phyloP scores from a whole-genome alignment of 2,329 filamentous ascomycete species.

The Botrytis pseudocinerea region DNA sequence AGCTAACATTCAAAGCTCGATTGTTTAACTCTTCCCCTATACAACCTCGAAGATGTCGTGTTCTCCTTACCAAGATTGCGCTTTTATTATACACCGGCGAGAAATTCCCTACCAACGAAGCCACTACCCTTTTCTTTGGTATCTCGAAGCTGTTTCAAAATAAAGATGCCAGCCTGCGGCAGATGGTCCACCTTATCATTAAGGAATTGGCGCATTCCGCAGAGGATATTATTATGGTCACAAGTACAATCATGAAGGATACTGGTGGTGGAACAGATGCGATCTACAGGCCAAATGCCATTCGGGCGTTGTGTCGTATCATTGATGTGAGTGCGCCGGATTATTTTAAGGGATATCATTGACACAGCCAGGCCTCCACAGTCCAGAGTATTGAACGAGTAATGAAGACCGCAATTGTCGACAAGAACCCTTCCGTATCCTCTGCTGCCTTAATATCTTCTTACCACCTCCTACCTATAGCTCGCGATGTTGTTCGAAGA shows the following conservation, averaged over 20 bases:
- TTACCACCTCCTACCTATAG: slow-evolving; percentile 95
- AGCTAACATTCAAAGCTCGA: slow-evolving; percentile 66
- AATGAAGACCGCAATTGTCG: slow-evolving; percentile 98
- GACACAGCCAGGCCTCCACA: slow-evolving; percentile 69
- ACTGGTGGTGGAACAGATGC: slow-evolving; percentile 93
- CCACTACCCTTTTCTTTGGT: slow-evolving; percentile 96
- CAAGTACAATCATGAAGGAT: slow-evolving; percentile 99
- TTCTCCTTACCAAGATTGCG: slow-evolving; percentile 94
- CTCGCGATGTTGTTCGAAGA: slow-evolving; percentile 89
- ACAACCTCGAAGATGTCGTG: slow-evolving; percentile 94
- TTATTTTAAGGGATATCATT: slow-evolving; percentile 31
- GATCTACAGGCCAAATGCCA: slow-evolving; percentile 92
- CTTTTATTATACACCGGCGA: slow-evolving; percentile 96
- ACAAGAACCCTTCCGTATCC: slow-evolving; percentile 96
- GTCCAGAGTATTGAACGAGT: slow-evolving; percentile 97
- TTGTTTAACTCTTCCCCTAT: slow-evolving; percentile 98
- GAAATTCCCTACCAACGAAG: slow-evolving; percentile 95
- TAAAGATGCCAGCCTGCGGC: slow-evolving; percentile 94
- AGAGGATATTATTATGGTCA: slow-evolving; percentile 99
- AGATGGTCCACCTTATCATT: slow-evolving; percentile 98
- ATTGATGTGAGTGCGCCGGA: slow-evolving; percentile 72
- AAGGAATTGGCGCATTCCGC: slow-evolving; percentile 96
- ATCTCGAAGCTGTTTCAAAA: slow-evolving; percentile 99
- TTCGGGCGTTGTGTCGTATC: slow-evolving; percentile 91
- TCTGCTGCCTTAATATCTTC: slow-evolving; percentile 95